phyloP scores from a whole-genome alignment of 495 filamentous ascomycete genomes.

The Lasiosphaeria ovina region DNA sequence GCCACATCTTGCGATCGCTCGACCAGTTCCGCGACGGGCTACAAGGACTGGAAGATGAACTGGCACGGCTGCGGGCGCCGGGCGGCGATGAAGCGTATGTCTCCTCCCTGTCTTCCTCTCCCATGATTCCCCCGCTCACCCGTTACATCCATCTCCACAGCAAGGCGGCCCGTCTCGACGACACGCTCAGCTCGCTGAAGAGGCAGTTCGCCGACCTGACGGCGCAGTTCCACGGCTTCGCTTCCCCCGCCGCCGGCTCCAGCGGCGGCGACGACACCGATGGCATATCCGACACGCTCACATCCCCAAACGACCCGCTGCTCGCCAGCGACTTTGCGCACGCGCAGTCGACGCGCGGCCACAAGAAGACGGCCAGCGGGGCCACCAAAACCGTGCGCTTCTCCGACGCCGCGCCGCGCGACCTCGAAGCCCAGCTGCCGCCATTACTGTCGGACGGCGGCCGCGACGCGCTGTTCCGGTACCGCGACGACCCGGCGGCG shows the following conservation, averaged over 20 bases:
- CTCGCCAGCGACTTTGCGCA: constrained; percentile 65
- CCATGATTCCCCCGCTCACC: constrained; percentile 4
- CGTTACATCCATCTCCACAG: constrained; percentile 27
- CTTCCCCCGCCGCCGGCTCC: constrained; percentile 45
- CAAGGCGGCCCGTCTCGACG: constrained; percentile 43
- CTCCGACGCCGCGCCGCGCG: constrained; percentile 40
- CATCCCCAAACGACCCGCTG: constrained; percentile 64
- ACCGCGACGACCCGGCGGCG: constrained; percentile 47
- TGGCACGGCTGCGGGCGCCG: constrained; percentile 54
- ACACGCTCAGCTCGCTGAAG: constrained; percentile 51
- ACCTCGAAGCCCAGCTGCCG: constrained; percentile 43
- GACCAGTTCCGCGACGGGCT: constrained; percentile 83
- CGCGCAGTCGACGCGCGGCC: constrained; percentile 37
- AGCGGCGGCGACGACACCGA: background rate
- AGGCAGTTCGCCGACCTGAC: constrained; percentile 59
- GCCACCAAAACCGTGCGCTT: constrained; percentile 76
- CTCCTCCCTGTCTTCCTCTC: constrained; percentile 5
- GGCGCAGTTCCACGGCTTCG: constrained; percentile 60
- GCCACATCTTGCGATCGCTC: constrained; percentile 83
- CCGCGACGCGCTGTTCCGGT: constrained; percentile 56
- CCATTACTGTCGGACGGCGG: constrained; percentile 47
- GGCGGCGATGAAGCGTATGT: constrained; percentile 56
- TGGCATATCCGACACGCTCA: constrained; percentile 35
- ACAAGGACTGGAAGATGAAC: constrained; percentile 67
- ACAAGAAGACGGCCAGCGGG: constrained; percentile 8